Base-by-base conservation (phyloP, 108 stramenopile genomes). In the Cyclostephanos tholiformis region DNA sequence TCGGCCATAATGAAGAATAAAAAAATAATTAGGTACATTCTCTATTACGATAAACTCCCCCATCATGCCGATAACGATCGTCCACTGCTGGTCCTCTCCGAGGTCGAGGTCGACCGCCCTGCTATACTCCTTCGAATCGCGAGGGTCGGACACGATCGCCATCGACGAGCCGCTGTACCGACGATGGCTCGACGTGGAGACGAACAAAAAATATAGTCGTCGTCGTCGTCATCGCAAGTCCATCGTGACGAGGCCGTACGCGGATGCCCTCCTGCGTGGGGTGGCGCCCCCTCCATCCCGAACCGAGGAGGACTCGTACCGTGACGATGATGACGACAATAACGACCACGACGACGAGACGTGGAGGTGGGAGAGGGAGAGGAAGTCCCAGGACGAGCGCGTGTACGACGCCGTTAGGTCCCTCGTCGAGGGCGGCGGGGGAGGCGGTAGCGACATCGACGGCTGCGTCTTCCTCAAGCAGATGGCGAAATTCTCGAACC, bases 1-100 rank as follows among this genome's bases (percentile, higher is more conserved):
- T n/a, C n/a, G n/a, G n/a, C n/a, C n/a, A n/a, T n/a, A n/a, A n/a
- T n/a, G n/a, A n/a, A n/a, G n/a, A n/a, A n/a, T n/a, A n/a, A n/a
- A n/a, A n/a, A n/a, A n/a, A n/a, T n/a, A n/a, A n/a, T n/a, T n/a
- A n/a, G n/a, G n/a, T n/a, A n/a, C n/a, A n/a, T n/a, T n/a, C n/a
- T n/a, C n/a, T n/a, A n/a, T n/a, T n/a, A n/a, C n/a, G n/a, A n/a
- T n/a, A n/a, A n/a, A n/a, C n/a, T n/a, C n/a, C 32, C 4, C 32
- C 52, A 14, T n/a, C 26, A 62, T 62, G 61, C 41, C 70, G 50
- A 69, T 92, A 17, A 91, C 93, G 2, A 78, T 95, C 13, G 70
- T 98, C 29, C 96, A 98, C 66, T 95, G 95, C 67, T 98, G 97
- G 97, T 89, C 88, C 39, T 92, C 88, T 13, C 96, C 97, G 9